A percentile compares a stretch with the other conserved stretches of the same genome.
These are phyloP conservation scores for Fusarium sp. DNA, from an alignment of 2,329 filamentous ascomycete genomes.

Conservation along the genomic window DNA sequence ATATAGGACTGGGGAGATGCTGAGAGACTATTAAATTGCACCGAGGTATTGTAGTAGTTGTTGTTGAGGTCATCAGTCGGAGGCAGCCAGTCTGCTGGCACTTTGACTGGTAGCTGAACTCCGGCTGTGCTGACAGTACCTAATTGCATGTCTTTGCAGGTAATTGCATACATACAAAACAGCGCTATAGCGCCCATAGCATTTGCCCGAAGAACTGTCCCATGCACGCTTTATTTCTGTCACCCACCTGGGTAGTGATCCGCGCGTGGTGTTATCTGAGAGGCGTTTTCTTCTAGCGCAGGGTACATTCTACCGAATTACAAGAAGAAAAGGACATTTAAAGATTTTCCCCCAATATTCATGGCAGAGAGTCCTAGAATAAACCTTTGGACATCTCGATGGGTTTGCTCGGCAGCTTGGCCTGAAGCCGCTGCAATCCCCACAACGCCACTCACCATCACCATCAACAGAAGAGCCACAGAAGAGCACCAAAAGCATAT, in stretches of 20 bases:
- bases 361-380: neutral
- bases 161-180: neutral
- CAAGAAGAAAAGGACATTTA: neutral
- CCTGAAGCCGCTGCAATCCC: neutral
- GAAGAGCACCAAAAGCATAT: neutral
- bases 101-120: neutral
- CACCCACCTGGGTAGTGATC: neutral
- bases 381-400: neutral
- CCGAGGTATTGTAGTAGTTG: neutral
- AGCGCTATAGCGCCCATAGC: neutral
- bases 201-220: neutral
- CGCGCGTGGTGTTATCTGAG: neutral
- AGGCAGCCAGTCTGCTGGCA: neutral
- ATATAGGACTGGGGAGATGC: no score
- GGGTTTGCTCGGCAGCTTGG: neutral
- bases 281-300: neutral
- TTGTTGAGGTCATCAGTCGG: neutral
- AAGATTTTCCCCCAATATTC: neutral
- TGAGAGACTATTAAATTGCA: neutral
- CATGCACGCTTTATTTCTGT: neutral
- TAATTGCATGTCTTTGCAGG: neutral
- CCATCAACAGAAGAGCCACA: neutral
- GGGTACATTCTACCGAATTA: neutral
- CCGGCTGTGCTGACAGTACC: neutral
- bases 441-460: neutral